These are phyloP conservation scores for Kregervanrija pseudodelftensis DNA, from an alignment of 805 yeast genomes.

Conservation along the genomic window DNA sequence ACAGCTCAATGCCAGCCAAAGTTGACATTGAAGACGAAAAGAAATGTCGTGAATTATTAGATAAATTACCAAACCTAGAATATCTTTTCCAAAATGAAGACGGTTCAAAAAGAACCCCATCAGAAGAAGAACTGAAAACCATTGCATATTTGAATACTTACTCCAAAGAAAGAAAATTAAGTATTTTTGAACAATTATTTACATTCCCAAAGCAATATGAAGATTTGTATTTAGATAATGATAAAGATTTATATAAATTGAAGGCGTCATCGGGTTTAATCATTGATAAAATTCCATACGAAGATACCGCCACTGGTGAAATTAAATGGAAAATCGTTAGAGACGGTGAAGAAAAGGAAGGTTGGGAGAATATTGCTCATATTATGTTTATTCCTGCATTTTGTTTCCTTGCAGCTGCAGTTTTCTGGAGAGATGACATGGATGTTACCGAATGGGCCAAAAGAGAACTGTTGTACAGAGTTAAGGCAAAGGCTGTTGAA, in stretches of 20 bases:
- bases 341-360: slow-evolving; percentile 64
- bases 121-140: slow-evolving; percentile 63
- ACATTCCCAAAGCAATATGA: slow-evolving; percentile 45
- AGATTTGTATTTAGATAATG: slow-evolving; percentile 51
- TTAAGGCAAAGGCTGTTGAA: slow-evolving; percentile 56
- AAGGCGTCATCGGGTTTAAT: slow-evolving; percentile 55
- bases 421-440: slow-evolving; percentile 43
- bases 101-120: slow-evolving; percentile 64
- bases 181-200: slow-evolving; percentile 35
- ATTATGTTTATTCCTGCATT: slow-evolving; percentile 67
- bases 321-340: slow-evolving; percentile 73
- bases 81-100: slow-evolving; percentile 67
- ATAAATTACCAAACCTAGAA: slow-evolving; percentile 55
- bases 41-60: slow-evolving; percentile 56
- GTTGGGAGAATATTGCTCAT: slow-evolving; percentile 76
- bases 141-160: slow-evolving; percentile 65
- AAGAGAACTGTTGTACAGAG: slow-evolving; percentile 72
- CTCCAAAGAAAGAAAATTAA: slow-evolving; percentile 48
- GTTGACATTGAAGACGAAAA: slow-evolving; percentile 33
- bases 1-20: slow-evolving; percentile 4
- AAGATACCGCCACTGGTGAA: slow-evolving; percentile 71
- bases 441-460: slow-evolving; percentile 71
- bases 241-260: slow-evolving; percentile 50
- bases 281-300: slow-evolving; percentile 78
- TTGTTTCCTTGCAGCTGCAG: slow-evolving; percentile 44